Evolutionary conservation across 2,329 filamentous ascomycete species (phyloP), one percentile per base, ranked within the genome.

Genomic region (Blastomyces percursus): DNA sequence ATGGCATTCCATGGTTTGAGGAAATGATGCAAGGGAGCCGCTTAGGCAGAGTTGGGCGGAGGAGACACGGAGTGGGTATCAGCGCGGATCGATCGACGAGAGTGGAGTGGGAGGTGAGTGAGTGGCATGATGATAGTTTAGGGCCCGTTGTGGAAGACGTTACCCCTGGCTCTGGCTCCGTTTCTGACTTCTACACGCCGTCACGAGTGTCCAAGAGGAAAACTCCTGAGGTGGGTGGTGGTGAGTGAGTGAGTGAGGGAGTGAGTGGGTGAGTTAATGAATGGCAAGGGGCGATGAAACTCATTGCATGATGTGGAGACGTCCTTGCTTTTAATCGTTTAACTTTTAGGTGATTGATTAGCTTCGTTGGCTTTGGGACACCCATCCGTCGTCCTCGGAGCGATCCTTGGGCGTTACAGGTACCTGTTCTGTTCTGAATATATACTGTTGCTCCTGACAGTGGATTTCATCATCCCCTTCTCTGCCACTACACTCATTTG

Each of bases 1-100:
- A 75, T n/a, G 87, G 87, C 2, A 82, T 93, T 35, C 89, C 91
- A 0, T 96, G 91, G 90, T 93, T 96, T 68, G 90, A 96, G 68
- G 84, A 84, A 66, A 82, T 96, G 80, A 83, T 95, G 2, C 83
- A 89, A 69, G 87, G 90, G 61, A 92, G 89, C 67, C 81, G 80
- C 48, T 76, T 96, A 51, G 89, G 89, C 1, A 85, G 81, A 59
- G 80, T 88, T 73, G 85, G 84, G 71, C 83, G 84, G 67, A 82
- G 68, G 60, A 76, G 81, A 70, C 80, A 79, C 64, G 84, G 84
- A 19, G 82, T 82, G 63, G 82, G 84, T 32, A 76, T 80, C 42
- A 86, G 82, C 59, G 76, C 77, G n/a, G 85, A 90, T 71, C 87
- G 87, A 19, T 80, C 78, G 35, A 82, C 86, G 46, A 83, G 79